phyloP scores from a whole-genome alignment of 441 rosid genomes.

The Euphorbia schlechtendalii region DNA sequence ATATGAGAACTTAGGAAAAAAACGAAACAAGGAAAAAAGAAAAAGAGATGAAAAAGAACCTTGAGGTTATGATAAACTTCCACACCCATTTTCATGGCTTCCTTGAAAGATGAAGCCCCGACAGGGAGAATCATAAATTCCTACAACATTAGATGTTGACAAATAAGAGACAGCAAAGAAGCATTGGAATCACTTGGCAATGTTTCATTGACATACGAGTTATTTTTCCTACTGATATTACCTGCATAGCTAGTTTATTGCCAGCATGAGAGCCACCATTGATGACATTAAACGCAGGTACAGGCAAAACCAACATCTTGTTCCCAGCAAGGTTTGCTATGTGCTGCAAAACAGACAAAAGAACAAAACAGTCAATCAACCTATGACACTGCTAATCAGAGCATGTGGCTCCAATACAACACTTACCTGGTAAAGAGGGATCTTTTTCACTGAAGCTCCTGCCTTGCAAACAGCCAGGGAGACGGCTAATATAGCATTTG shows the following conservation, averaged over 20 bases:
- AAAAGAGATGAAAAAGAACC: slow-evolving; percentile 24
- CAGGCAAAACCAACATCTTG: slow-evolving; percentile 74
- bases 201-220: background rate
- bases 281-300: slow-evolving; percentile 95
- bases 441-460: slow-evolving; percentile 64
- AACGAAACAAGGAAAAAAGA: background rate
- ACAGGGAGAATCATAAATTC: slow-evolving; percentile 96
- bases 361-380: background rate
- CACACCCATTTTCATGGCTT: slow-evolving; percentile 97
- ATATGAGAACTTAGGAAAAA: background rate
- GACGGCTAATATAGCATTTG: slow-evolving; percentile 89
- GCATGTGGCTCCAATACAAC: background rate
- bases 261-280: slow-evolving; percentile 99
- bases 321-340: slow-evolving; percentile 92
- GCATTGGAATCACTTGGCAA: background rate
- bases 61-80: slow-evolving; percentile 89
- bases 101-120: slow-evolving; percentile 81
- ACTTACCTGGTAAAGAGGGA: slow-evolving; percentile 82
- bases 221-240: background rate
- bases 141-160: slow-evolving; percentile 26
- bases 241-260: slow-evolving; percentile 97
- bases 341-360: slow-evolving; percentile 47
- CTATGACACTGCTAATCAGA: slow-evolving; percentile 2
- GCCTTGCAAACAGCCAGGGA: slow-evolving; percentile 97
- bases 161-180: background rate